Evolutionary conservation across 768 basidiomycete genomes (phyloP).

Genomic region (Suillus alpinus): DNA sequence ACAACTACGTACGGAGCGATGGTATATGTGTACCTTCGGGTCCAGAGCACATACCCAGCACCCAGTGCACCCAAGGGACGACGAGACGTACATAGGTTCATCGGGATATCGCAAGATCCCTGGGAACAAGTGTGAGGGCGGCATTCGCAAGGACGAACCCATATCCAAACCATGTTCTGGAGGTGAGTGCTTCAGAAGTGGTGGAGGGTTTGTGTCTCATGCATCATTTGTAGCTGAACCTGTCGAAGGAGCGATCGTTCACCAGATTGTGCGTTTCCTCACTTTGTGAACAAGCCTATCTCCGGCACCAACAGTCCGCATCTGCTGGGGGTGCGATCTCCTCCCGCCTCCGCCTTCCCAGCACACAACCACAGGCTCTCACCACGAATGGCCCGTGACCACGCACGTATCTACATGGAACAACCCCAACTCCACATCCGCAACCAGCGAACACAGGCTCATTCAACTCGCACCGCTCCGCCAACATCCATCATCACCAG

Average conservation of each 20-base stretch:
- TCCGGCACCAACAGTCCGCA: no score
- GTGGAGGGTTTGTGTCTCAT: background rate
- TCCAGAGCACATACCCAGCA: slow-evolving; percentile 82
- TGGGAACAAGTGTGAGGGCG: slow-evolving; percentile 80
- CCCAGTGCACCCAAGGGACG: slow-evolving; percentile 52
- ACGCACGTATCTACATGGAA: no score
- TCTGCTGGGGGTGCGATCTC: no score
- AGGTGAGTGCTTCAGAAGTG: slow-evolving; percentile 39
- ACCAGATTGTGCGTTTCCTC: slow-evolving; percentile 58
- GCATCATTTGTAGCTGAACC: slow-evolving; percentile 59
- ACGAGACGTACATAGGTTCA: slow-evolving; percentile 77
- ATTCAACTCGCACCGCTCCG: no score
- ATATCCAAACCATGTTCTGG: slow-evolving; percentile 75
- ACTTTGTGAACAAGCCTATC: no score
- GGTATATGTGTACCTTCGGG: slow-evolving; percentile 80
- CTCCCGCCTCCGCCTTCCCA: no score
- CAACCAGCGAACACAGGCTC: no score
- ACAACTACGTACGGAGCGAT: slow-evolving; percentile 78
- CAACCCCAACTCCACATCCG: no score
- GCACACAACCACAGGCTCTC: no score
- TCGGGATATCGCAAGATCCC: slow-evolving; percentile 92
- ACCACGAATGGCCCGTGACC: no score
- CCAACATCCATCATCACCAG: no score
- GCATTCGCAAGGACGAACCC: slow-evolving; percentile 60
- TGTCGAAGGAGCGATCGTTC: slow-evolving; percentile 69